Base-by-base conservation (phyloP, 148 eudicot genomes). In the Rhododendron simsii region DNA sequence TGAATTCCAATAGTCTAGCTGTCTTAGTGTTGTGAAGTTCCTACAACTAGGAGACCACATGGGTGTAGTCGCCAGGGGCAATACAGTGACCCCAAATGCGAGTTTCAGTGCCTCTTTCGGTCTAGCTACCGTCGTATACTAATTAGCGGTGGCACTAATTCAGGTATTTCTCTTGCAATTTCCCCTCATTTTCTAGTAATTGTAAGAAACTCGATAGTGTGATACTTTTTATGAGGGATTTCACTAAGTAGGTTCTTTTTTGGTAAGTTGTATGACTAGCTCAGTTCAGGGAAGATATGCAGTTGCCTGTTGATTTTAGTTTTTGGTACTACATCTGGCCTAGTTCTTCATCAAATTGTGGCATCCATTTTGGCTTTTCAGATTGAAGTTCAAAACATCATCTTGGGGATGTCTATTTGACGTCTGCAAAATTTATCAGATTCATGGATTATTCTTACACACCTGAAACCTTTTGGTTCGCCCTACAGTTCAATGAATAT, bases 1-100 rank as follows among this genome's bases (percentile, higher is more conserved):
- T 86, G 71, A 67, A 69, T 80, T 53, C 39, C 44, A 57, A 37
- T 79, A 87, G 11, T 73, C 13, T 44, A 50, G 86, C 67, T 83
- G 39, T 48, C 83, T 63, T 33, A 30, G 69, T 87, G 83, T 78
- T 78, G 78, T 74, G 39, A 23, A 23, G 57, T 86, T 59, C 16
- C 84, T 71, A 71, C 41, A 61, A 53, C 41, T 65, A n/a, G 71
- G 13, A n/a, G 11, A 23, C n/a, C n/a, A 65, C 30, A 65, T 26
- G 74, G 74, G 74, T 67, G 33, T 67, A n/a, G 74, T 67, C 28
- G 5, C 6, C 2, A 10, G 33, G 35, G 73, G 73, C 13, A 65
- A 26, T 26, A 2, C 8, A 67, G 74, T 67, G 14, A 67, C 35
- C 74, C 74, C 67, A 45, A 35, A 11, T 9, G 10, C 2, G 6